Conservation (phyloP, 306 rosid genomes). For the Senna siamea region DNA sequence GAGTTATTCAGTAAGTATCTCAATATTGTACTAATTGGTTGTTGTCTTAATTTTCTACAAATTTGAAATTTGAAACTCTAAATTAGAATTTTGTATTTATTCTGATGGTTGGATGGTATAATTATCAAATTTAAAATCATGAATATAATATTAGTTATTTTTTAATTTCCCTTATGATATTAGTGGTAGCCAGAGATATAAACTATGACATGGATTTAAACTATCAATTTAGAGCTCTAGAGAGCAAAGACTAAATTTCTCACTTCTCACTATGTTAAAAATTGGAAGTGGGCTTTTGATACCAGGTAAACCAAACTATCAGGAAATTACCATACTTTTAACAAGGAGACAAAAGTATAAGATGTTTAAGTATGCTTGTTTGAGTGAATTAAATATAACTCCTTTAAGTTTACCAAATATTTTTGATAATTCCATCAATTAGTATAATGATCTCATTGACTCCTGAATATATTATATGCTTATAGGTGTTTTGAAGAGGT, state of each 20-base stretch:
- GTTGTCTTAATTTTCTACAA: not conserved
- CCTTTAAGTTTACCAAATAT: not conserved
- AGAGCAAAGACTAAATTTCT: not conserved
- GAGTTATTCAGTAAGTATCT: not conserved
- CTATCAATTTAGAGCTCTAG: not conserved
- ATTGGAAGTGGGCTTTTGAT: not conserved
- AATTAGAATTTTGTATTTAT: not conserved
- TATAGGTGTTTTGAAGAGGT: slow-evolving; percentile 7
- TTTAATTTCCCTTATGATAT: not conserved
- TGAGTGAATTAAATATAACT: too few species aligned
- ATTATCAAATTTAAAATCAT: not conserved
- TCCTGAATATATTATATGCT: not conserved
- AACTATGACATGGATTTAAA: too few species aligned
- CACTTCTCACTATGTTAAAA: not conserved
- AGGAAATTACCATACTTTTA: not conserved
- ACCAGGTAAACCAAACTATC: not conserved
- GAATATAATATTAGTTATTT: not conserved
- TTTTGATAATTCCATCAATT: too few species aligned
- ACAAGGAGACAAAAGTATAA: too few species aligned
- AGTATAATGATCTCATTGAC: too few species aligned
- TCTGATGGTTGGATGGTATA: not conserved
- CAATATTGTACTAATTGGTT: not conserved
- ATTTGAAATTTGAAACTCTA: not conserved
- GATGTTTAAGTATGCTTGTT: too few species aligned
- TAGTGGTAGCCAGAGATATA: too few species aligned